These are phyloP conservation scores for Fomitopsis schrenkii DNA, from an alignment of 1,284 basidiomycete genomes.

Conservation along the genomic window DNA sequence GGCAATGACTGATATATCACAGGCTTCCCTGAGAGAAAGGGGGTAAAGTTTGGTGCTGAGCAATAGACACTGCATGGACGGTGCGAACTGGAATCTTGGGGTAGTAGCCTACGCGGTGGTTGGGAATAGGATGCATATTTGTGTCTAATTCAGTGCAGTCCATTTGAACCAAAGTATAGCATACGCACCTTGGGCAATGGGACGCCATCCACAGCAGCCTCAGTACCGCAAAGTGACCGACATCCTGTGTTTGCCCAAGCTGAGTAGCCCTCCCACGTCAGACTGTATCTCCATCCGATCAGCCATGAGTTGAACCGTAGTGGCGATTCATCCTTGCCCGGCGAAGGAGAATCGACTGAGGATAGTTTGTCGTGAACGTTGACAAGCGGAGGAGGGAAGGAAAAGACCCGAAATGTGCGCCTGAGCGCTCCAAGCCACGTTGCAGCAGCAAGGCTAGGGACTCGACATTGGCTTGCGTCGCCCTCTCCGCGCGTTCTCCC, in stretches of 20 bases:
- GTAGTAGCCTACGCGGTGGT: slow-evolving; percentile 44
- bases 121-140: not conserved
- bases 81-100: slow-evolving; percentile 50
- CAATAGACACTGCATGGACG: slow-evolving; percentile 38
- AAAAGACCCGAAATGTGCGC: not conserved
- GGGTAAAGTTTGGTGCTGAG: slow-evolving; percentile 34
- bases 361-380: not conserved
- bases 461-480: not conserved
- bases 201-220: no score
- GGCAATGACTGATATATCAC: slow-evolving; percentile 29
- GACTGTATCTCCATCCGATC: not conserved
- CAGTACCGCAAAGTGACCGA: no score
- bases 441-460: not conserved
- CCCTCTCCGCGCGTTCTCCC: not conserved
- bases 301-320: not conserved
- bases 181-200: not conserved
- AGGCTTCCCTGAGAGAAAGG: not conserved
- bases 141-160: not conserved
- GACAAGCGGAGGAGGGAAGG: not conserved
- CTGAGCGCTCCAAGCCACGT: not conserved
- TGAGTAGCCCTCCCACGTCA: no score
- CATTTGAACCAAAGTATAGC: not conserved
- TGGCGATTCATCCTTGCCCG: not conserved
- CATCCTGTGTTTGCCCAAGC: no score
- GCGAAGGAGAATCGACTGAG: not conserved